Percentiles rank a stretch among this genome's conserved stretches.
Evolutionary conservation across 495 filamentous ascomycete species (phyloP).

Genomic region (Xylaria sp.): DNA sequence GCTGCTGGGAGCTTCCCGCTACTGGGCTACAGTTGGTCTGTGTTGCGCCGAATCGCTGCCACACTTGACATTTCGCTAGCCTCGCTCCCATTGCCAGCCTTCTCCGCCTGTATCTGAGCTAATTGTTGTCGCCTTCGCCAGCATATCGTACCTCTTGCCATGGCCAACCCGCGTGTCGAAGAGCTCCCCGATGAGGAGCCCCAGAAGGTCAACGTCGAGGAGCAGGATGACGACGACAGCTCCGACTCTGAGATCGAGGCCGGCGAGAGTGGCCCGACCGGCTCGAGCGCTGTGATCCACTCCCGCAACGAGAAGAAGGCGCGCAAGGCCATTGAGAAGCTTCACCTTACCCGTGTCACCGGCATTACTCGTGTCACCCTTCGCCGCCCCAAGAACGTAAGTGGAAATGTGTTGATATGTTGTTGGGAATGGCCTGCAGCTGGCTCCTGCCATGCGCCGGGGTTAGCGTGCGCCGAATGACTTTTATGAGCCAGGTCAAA

Average conservation of each 20-base stretch:
- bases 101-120: conserved; percentile 42
- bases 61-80: conserved; percentile 20
- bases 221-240: conserved; percentile 73
- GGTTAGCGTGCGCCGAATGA: neutral
- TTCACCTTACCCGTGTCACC: conserved; percentile 92
- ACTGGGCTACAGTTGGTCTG: conserved; percentile 17
- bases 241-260: conserved; percentile 78
- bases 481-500: conserved; percentile 12
- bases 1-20: neutral
- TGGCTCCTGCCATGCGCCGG: neutral
- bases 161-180: conserved; percentile 98
- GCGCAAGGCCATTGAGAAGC: conserved; percentile 96
- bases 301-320: conserved; percentile 99
- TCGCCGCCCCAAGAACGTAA: conserved; percentile 96
- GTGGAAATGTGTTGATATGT: conserved; percentile 43
- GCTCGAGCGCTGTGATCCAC: conserved; percentile 88
- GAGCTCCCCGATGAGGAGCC: conserved; percentile 92
- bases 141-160: conserved; percentile 54
- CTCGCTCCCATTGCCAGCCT: conserved; percentile 26
- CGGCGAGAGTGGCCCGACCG: conserved; percentile 75
- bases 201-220: conserved; percentile 80
- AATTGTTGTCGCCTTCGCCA: conserved; percentile 18
- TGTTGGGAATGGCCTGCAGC: neutral
- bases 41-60: conserved; percentile 19
- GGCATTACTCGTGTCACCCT: conserved; percentile 98